These are phyloP conservation scores for Soucietia sequanensis DNA, from an alignment of 805 yeast genomes.

Conservation along the genomic window DNA sequence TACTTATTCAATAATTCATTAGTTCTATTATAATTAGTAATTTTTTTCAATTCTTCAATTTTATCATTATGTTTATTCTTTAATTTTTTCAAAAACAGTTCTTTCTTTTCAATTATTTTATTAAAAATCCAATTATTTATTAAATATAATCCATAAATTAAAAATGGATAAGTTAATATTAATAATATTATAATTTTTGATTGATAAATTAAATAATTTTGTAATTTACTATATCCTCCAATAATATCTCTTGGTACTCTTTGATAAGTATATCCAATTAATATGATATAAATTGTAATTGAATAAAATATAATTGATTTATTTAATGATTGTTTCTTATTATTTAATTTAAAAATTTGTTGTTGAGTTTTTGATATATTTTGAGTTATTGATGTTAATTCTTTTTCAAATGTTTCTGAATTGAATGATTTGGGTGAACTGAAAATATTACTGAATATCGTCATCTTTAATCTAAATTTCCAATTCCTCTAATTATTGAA, in stretches of 20 bases:
- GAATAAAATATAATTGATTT: slow-evolving; percentile 15
- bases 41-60: slow-evolving; percentile 64
- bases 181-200: slow-evolving; percentile 14
- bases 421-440: slow-evolving; percentile 26
- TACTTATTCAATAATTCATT: slow-evolving; percentile 68
- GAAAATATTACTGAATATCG: no score
- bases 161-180: slow-evolving; percentile 23
- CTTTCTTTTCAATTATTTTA: slow-evolving; percentile 21
- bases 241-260: slow-evolving; percentile 12
- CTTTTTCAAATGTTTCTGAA: slow-evolving; percentile 32
- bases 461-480: no score
- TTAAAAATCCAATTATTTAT: slow-evolving; percentile 15
- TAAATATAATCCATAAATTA: slow-evolving; percentile 14
- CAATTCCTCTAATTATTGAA: no score
- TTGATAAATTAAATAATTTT: slow-evolving; percentile 25
- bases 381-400: slow-evolving; percentile 27
- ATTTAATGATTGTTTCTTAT: slow-evolving; percentile 12
- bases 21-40: slow-evolving; percentile 75
- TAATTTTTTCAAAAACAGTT: slow-evolving; percentile 23
- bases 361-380: slow-evolving; percentile 25
- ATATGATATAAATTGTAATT: slow-evolving; percentile 19
- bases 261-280: slow-evolving; percentile 20
- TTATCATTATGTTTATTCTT: slow-evolving; percentile 49
- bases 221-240: slow-evolving; percentile 15
- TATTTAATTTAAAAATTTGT: slow-evolving; percentile 20